Conservation (phyloP, 2,329 filamentous ascomycete species). For the Alternaria solani region DNA sequence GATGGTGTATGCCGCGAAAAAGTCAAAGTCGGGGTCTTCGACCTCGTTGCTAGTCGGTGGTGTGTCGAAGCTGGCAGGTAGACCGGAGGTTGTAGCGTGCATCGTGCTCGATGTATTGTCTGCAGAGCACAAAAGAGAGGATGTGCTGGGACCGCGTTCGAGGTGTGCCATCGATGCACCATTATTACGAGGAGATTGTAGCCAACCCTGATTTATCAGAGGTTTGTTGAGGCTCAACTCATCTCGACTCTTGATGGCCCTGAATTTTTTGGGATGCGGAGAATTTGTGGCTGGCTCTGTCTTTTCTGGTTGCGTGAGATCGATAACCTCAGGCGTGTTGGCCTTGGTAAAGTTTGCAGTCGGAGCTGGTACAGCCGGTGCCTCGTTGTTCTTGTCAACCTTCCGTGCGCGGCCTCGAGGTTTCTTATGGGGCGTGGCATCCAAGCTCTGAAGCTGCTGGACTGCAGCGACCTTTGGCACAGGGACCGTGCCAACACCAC, state of each 20-base stretch:
- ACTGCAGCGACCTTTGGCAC: neutral
- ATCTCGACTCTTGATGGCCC: neutral
- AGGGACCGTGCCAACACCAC: neutral
- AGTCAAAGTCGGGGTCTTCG: neutral
- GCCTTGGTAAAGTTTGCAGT: neutral
- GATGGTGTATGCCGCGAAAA: neutral
- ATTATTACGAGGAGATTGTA: neutral
- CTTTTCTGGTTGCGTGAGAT: neutral
- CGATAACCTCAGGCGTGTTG: neutral
- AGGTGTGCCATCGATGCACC: constrained; percentile 1
- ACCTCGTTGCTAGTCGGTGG: neutral
- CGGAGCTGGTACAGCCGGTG: neutral
- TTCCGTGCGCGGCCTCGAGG: neutral
- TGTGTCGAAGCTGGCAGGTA: neutral
- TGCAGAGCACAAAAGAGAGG: neutral
- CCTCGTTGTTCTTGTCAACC: neutral
- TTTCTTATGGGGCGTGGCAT: neutral
- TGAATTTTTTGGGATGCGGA: neutral
- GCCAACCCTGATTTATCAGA: neutral
- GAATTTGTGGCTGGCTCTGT: neutral
- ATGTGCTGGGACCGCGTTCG: neutral
- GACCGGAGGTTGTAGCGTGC: neutral
- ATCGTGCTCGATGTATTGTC: neutral
- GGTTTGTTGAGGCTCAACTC: neutral
- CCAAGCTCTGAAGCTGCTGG: neutral